Percentiles rank a stretch among this genome's conserved stretches.
phyloP scores from a whole-genome alignment of 768 basidiomycete genomes.

The Rhizopogon salebrosus region DNA sequence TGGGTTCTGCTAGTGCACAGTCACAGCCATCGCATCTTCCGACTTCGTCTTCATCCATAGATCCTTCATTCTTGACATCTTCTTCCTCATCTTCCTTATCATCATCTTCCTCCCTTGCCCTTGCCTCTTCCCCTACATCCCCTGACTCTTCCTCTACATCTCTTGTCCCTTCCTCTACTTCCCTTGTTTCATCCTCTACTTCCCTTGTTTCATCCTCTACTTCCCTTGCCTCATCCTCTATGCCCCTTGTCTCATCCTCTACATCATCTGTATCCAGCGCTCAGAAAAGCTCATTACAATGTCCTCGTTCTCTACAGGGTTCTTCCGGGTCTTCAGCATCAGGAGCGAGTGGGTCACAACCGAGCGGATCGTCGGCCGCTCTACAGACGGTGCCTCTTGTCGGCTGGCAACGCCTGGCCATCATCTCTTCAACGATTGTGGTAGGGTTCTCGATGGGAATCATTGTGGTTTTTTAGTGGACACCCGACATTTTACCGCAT shows the following conservation, averaged over 20 bases:
- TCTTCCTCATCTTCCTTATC: neutral
- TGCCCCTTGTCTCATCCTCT: neutral
- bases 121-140: neutral
- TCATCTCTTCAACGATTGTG: slow-evolving; percentile 21
- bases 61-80: neutral
- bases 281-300: neutral
- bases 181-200: neutral
- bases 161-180: neutral
- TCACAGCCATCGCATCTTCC: neutral
- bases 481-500: neutral
- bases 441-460: slow-evolving; percentile 21
- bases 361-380: slow-evolving; percentile 9
- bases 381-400: slow-evolving; percentile 5
- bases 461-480: slow-evolving; percentile 19
- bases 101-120: neutral
- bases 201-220: neutral
- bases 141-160: neutral
- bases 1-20: too few species aligned
- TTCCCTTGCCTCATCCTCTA: neutral
- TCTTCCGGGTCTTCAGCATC: neutral
- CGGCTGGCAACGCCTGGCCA: slow-evolving; percentile 20
- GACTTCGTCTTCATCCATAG: neutral
- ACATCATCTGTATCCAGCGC: neutral
- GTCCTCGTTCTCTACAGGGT: neutral
- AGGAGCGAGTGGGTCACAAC: neutral